Base-by-base conservation (phyloP, 2,329 filamentous ascomycete genomes). In the Colletotrichum gigasporum region DNA sequence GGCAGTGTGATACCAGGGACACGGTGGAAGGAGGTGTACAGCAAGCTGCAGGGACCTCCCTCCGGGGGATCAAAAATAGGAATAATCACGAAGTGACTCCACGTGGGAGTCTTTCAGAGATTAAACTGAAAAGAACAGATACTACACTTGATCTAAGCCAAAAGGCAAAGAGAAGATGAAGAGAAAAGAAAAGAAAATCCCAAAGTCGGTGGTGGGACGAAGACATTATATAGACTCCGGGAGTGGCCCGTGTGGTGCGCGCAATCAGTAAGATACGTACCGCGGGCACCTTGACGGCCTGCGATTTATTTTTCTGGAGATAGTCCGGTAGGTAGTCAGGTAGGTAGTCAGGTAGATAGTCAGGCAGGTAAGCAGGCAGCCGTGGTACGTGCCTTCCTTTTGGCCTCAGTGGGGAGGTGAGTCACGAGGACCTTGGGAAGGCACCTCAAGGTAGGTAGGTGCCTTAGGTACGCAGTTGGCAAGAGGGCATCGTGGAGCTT, bases 131-230 rank as follows among this genome's bases (percentile, higher is more conserved):
- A 55, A 61, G 57, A 61, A 61, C 57, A 61, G 57, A 61, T 61
- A 61, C 57, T 60, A 61, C 57, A 61, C 57, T 61, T 61, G 57
- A 61, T 61, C 57, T 61, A 61, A 61, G 57, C 57, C 57, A 61
- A 28, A 5, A 35, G 41, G 57, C 48, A 54, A 61, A 54, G 45
- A 51, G 35, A 28, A 57, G 48, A 4, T 61, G 39, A 54, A n/a
- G 57, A 61, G 28, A 54, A 30, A 45, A 61, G 24, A 44, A 28
- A 3, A 18, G n/a, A 34, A 58, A 26, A 32, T 16, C 3, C 32
- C 4, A 54, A 47, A 22, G 2, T 4, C 6, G 14, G 42, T 30
- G 28, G 30, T 18, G 30, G 50, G 16, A 28, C 7, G 50, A 30
- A 5, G 41, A n/a, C 3, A 16, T 48, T 45, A 55, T 55, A 61